phyloP scores from a whole-genome alignment of 192 early-diverging fungal genomes.

The Coemansia sp. region DNA sequence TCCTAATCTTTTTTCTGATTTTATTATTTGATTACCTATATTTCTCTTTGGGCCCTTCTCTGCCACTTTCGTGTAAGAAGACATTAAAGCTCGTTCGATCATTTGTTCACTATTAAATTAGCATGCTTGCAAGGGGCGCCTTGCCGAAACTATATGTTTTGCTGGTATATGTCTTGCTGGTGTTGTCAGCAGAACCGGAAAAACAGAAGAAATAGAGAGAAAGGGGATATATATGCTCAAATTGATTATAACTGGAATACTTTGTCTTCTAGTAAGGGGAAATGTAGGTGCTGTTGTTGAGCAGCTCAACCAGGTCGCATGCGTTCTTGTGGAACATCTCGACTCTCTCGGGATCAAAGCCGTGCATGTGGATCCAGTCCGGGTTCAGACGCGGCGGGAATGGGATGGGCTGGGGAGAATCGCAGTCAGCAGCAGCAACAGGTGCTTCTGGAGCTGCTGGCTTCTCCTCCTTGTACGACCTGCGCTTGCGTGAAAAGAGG shows the following conservation, averaged over 20 bases:
- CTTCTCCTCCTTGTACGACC: conserved; percentile 26
- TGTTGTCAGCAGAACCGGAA: too few species aligned
- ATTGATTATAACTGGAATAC: not conserved
- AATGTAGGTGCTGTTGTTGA: conserved; percentile 53
- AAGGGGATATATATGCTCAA: not conserved
- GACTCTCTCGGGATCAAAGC: conserved; percentile 39
- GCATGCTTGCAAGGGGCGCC: too few species aligned
- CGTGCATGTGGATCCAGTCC: conserved; percentile 51
- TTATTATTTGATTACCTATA: not conserved
- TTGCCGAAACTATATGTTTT: too few species aligned
- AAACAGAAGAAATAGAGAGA: not conserved
- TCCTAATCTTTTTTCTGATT: conserved; percentile 17
- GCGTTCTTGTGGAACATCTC: conserved; percentile 41
- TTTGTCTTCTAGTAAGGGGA: conserved; percentile 48
- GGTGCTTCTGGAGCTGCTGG: not conserved
- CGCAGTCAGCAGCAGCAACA: conserved; percentile 1
- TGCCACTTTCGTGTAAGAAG: too few species aligned
- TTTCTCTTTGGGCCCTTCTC: not conserved
- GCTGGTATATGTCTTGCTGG: too few species aligned
- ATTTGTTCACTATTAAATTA: not conserved
- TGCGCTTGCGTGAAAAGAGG: conserved; percentile 12
- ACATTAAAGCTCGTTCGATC: not conserved
- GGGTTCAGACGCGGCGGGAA: conserved; percentile 48
- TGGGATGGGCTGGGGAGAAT: conserved; percentile 29
- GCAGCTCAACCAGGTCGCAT: conserved; percentile 44